Evolutionary conservation across 306 rosid species (phyloP), one percentile per base, ranked within the genome.

Genomic region (Sophora flavescens): DNA sequence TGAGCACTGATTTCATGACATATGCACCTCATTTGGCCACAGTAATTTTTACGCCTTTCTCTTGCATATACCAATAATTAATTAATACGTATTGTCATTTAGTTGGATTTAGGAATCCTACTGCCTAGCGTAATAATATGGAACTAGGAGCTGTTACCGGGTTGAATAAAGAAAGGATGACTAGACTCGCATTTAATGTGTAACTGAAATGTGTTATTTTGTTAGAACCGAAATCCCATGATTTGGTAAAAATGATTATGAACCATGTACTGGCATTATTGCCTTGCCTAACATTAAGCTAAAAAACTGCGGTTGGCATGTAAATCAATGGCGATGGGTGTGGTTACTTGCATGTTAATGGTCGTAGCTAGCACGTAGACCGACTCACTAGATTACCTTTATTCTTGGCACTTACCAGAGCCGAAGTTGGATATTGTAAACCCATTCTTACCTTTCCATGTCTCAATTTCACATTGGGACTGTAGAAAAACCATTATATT

Each of bases 1-100:
- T 52, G 26, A 72, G 60, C 75, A 44, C 50, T 57, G 16, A 1
- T 68, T 53, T 18, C 39, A 53, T 63, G 39, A 56, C 78, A 47
- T 63, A 13, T 64, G 22, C 50, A 8, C 63, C 41, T 39, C 47
- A 7, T 36, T 65, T 45, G 4, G 9, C 35, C 30, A 12, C 47
- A 28, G 64, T 51, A 76, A 77, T 48, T 63, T 10, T 42, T 48
- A 67, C 10, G 53, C 5, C 36, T 15, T 18, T 59, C 41, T 60
- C 41, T 6, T 22, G 10, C 41, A 18, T 73, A 58, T 39, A 3
- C 50, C 2, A 14, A 42, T 52, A 60, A 10, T 3, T 52, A 60
- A 10, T 3, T 13, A 2, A 6, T 56, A 4, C 2, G 0, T 2
- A 60, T 17, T 28, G 1, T 6, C 39, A 16, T 13, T 8, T 28